A percentile compares a stretch with the other conserved stretches of the same genome.
These are phyloP conservation scores for Venturia effusa DNA, from an alignment of 2,329 filamentous ascomycete species.

Conservation along the genomic window DNA sequence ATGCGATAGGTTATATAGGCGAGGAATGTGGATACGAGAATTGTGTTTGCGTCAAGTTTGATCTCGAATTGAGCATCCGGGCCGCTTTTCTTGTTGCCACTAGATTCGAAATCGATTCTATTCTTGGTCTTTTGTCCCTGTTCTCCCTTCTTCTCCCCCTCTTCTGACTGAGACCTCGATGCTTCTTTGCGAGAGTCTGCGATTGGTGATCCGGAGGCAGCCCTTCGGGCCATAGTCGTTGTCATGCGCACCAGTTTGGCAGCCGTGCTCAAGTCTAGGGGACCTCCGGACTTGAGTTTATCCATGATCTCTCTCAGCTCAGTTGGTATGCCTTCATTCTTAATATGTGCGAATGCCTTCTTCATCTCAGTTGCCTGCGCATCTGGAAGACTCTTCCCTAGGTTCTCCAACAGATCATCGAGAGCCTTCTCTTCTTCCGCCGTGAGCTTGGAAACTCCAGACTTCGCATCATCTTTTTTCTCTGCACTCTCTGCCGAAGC, in stretches of 20 bases:
- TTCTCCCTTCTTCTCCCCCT: constrained; percentile 31
- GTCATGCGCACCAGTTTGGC: constrained; percentile 50
- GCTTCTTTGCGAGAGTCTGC: constrained; percentile 21
- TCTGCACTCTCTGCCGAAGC: constrained; percentile 30
- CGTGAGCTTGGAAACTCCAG: constrained; percentile 35
- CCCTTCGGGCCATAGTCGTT: constrained; percentile 43
- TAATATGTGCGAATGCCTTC: constrained; percentile 47
- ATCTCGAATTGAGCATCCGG: constrained; percentile 32
- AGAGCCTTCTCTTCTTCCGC: constrained; percentile 48
- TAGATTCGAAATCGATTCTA: constrained; percentile 23
- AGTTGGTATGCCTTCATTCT: constrained; percentile 56
- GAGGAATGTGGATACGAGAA: constrained; percentile 47
- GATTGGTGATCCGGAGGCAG: constrained; percentile 30
- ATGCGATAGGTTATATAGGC: constrained; percentile 53
- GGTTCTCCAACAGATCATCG: constrained; percentile 42
- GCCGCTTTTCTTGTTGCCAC: constrained; percentile 26
- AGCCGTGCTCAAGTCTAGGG: constrained; percentile 42
- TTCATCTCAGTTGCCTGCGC: constrained; percentile 51
- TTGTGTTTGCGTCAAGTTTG: constrained; percentile 44
- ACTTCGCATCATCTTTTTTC: constrained; percentile 21
- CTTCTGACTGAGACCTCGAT: constrained; percentile 17
- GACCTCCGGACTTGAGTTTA: constrained; percentile 37
- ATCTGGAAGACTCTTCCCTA: constrained; percentile 50
- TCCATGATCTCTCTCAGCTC: constrained; percentile 57
- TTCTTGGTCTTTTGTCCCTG: constrained; percentile 32